These are phyloP conservation scores for Hypholoma fasciculare DNA, from an alignment of 768 basidiomycete genomes.

Conservation along the genomic window DNA sequence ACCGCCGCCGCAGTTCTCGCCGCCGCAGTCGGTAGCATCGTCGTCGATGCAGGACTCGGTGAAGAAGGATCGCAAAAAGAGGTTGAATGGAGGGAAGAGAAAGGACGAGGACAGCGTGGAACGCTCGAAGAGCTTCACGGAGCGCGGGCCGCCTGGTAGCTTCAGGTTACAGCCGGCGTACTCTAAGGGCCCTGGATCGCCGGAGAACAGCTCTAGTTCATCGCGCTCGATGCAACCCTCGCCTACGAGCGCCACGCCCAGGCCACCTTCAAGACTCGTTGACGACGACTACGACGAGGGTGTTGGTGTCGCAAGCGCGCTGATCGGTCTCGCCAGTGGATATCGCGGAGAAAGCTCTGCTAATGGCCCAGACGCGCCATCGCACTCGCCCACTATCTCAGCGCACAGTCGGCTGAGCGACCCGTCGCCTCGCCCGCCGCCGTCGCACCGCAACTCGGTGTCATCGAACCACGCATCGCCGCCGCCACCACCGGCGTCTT, in stretches of 20 bases:
- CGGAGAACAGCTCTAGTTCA: conserved; percentile 67
- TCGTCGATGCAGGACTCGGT: conserved; percentile 37
- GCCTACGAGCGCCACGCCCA: conserved; percentile 60
- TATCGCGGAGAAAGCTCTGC: conserved; percentile 25
- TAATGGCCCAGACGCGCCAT: conserved; percentile 30
- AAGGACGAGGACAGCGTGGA: conserved; percentile 19
- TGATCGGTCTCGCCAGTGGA: conserved; percentile 59
- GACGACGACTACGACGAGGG: conserved; percentile 95
- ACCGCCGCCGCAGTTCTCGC: conserved; percentile 20
- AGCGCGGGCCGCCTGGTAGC: conserved; percentile 14
- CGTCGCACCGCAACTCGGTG: conserved; percentile 64
- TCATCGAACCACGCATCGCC: conserved; percentile 73
- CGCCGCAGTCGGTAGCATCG: conserved; percentile 15
- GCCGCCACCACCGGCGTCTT: conserved; percentile 24
- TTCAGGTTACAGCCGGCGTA: conserved; percentile 25
- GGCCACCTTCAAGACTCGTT: conserved; percentile 65
- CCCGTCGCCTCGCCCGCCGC: conserved; percentile 46
- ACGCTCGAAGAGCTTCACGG: conserved; percentile 14
- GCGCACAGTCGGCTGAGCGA: conserved; percentile 54
- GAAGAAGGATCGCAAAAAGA: conserved; percentile 61
- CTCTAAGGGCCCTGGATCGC: conserved; percentile 46
- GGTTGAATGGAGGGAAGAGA: conserved; percentile 30
- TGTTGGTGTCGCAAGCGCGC: conserved; percentile 78
- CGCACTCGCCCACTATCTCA: conserved; percentile 61
- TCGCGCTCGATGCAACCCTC: conserved; percentile 72